Evolutionary conservation across 176 grass and related monocot genomes (phyloP).

Genomic region (Stipa capillata): DNA sequence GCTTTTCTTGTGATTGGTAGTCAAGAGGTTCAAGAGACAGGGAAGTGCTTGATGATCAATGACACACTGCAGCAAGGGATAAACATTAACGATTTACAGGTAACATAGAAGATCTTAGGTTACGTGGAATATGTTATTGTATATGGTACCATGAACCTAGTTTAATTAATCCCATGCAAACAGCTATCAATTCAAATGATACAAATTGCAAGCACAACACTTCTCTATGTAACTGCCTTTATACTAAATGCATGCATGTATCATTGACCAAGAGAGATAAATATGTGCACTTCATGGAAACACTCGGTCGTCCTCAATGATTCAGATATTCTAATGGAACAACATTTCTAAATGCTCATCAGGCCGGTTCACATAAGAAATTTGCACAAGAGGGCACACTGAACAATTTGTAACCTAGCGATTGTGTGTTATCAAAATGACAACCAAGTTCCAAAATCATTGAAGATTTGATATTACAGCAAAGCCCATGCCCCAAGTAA

Average conservation of each 20-base stretch:
- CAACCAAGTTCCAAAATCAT: neutral
- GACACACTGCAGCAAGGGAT: constrained; percentile 52
- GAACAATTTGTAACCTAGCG: neutral
- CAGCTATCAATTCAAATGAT: neutral
- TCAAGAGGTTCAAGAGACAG: constrained; percentile 78
- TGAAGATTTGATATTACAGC: neutral
- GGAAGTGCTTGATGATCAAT: constrained; percentile 83
- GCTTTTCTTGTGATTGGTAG: constrained; percentile 91
- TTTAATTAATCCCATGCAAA: neutral
- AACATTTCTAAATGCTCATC: neutral
- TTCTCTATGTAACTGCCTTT: neutral
- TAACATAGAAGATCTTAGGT: neutral
- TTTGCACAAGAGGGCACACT: too few relatives aligned
- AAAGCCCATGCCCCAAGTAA: neutral
- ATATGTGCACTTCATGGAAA: neutral
- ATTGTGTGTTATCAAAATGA: neutral
- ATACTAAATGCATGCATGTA: too few relatives aligned
- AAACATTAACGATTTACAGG: neutral
- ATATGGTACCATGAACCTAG: neutral
- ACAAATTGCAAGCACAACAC: neutral
- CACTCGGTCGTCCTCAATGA: neutral
- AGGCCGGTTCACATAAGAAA: neutral
- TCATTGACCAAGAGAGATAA: neutral
- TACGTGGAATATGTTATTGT: neutral
- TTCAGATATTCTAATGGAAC: neutral